Conservation (phyloP, 495 filamentous ascomycete genomes). For the Neurospora sp. region DNA sequence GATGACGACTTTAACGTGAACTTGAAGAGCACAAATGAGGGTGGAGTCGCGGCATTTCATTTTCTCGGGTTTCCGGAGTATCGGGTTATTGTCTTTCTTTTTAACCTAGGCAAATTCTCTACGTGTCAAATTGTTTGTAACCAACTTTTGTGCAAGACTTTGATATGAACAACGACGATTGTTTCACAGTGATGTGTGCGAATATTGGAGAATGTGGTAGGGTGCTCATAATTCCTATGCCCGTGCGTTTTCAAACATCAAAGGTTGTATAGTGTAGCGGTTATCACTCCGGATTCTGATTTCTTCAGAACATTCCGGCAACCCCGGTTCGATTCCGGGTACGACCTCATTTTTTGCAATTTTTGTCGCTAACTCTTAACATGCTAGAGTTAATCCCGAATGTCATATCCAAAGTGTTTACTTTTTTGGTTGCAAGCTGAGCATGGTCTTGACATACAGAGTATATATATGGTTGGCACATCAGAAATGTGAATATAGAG, state of each 20-base stretch:
- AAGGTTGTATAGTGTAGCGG: background rate
- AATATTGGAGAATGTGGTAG: background rate
- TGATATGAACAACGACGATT: background rate
- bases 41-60: background rate
- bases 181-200: background rate
- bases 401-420: background rate
- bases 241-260: background rate
- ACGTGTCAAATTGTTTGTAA: background rate
- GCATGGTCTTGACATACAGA: background rate
- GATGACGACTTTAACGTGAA: background rate
- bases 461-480: no score
- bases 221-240: background rate
- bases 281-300: background rate
- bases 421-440: background rate
- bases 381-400: background rate
- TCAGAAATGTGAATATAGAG: background rate
- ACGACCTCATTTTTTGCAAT: conserved; percentile 11
- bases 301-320: conserved; percentile 10
- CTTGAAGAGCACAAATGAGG: background rate
- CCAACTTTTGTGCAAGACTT: background rate
- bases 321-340: conserved; percentile 28
- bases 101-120: background rate
- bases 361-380: background rate
- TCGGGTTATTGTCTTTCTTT: background rate
- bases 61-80: background rate